Percentiles rank a stretch among this genome's conserved stretches.
Conservation (phyloP, 2,329 filamentous ascomycete genomes). For the Didymella pomorum region DNA sequence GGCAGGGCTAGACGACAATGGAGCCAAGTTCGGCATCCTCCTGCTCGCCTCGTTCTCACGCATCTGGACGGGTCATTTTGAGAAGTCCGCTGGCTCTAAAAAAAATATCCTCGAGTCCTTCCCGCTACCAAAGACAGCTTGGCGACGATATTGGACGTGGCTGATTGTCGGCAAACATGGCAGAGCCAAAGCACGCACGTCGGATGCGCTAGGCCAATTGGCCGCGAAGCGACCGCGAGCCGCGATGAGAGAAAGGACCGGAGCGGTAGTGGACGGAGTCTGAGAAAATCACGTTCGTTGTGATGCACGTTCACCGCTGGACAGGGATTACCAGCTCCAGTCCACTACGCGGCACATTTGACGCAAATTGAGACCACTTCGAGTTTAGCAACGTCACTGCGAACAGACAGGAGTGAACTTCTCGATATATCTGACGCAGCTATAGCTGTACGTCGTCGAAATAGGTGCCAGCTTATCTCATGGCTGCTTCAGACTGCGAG, state of each 20-base stretch:
- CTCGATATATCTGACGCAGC: conserved; percentile 35
- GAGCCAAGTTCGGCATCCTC: conserved; percentile 7
- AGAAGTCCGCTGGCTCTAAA: conserved; percentile 15
- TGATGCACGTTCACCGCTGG: conserved; percentile 21
- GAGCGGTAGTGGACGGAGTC: conserved; percentile 18
- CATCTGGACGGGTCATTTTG: conserved; percentile 2
- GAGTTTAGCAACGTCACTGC: conserved; percentile 28
- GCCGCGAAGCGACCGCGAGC: conserved; percentile 33
- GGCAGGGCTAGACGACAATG: conserved; percentile 3
- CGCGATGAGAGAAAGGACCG: conserved; percentile 28
- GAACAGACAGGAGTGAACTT: conserved; percentile 19
- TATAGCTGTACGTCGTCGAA: conserved; percentile 26
- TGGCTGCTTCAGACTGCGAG: conserved; percentile 23
- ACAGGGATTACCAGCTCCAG: conserved; percentile 13
- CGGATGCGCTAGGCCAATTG: conserved; percentile 33
- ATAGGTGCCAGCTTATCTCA: conserved; percentile 19
- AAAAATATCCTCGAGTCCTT: conserved; percentile 7
- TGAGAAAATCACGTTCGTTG: conserved; percentile 23
- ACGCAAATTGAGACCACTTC: conserved; percentile 20
- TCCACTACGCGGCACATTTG: conserved; percentile 26
- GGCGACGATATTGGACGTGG: conserved; percentile 34
- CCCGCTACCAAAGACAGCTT: conserved; percentile 27
- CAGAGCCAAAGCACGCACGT: conserved; percentile 22
- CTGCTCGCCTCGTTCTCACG: conserved; percentile 22
- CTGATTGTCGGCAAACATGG: conserved; percentile 26